Base-by-base conservation (phyloP, 306 rosid species). In the Senna tora region DNA sequence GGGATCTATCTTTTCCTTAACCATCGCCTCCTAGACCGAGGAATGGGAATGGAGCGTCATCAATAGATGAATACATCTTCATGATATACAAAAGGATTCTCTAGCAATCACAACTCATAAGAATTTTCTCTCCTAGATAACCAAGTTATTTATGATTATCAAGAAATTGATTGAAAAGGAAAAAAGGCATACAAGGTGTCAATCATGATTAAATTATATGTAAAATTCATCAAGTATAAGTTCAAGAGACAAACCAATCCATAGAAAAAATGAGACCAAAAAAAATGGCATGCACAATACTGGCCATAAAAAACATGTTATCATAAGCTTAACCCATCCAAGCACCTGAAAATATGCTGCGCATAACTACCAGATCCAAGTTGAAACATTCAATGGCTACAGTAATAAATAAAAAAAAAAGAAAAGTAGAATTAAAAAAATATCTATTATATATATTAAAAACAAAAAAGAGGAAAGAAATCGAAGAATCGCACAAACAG, bases 311-410 rank as follows among this genome's bases (percentile, higher is more conserved):
- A 60, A 69, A 59, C 55, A 69, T 34, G 65, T 47, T 66, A 54
- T 74, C 83, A 71, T 53, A 73, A 70, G 46, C 72, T 71, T 51
- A 39, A 72, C 25, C 76, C 51, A 55, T 58, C 74, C 41, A 56
- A 21, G 71, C 86, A 80, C 50, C 75, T 69, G 78, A 83, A 81
- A 41, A 71, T 59, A 67, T 81, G 75, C 77, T 69, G 45, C 57
- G n/a, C 55, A n/a, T 65, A 61, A 75, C 52, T 60, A 22, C 43
- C 32, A 32, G 52, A 57, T 74, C 77, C 79, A 79, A 70, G 65
- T 70, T 77, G 73, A 77, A 33, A 51, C 71, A 66, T 58, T 67
- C 43, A 65, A 68, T 56, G 71, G 72, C 76, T 68, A 68, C 51
- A 70, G 19, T 20, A 55, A 25, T 32, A 2, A 49, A 16, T 34